phyloP scores from a whole-genome alignment of 1,139 yeast genomes.

The Geotrichum aggregatum region DNA sequence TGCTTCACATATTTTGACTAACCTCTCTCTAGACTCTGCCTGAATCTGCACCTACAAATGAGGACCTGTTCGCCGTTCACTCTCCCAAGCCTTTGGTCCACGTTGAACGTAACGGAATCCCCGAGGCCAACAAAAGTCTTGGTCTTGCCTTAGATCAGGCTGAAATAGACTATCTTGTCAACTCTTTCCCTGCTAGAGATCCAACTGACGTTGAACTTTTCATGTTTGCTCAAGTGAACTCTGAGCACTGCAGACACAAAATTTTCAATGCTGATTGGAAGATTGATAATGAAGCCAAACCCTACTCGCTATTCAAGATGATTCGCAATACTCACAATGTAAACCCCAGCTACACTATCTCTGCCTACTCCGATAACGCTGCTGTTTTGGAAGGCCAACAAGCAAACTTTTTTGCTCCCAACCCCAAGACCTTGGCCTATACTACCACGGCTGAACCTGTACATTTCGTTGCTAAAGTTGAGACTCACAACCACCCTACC shows the following conservation, averaged over 20 bases:
- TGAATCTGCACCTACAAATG: constrained; percentile 55
- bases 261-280: constrained; percentile 99
- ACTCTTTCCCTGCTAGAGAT: constrained; percentile 74
- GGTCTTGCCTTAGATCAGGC: constrained; percentile 92
- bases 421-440: constrained; percentile 69
- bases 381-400: constrained; percentile 87
- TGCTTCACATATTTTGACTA: background rate
- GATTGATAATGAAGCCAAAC: constrained; percentile 75
- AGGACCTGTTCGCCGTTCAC: constrained; percentile 73
- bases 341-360: constrained; percentile 76
- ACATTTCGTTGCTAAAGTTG: constrained; percentile 90
- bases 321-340: constrained; percentile 86
- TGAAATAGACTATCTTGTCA: constrained; percentile 81
- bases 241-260: constrained; percentile 99
- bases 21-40: constrained; percentile 34
- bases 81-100: constrained; percentile 79
- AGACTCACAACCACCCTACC: constrained; percentile 98
- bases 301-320: constrained; percentile 82
- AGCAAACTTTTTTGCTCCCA: constrained; percentile 74
- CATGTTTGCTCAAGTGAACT: constrained; percentile 99
- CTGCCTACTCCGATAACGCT: constrained; percentile 97
- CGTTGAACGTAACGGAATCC: constrained; percentile 58
- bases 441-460: constrained; percentile 68
- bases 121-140: constrained; percentile 71
- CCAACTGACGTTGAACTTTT: constrained; percentile 97